Percentiles rank a stretch among this genome's conserved stretches.
These are phyloP conservation scores for Aureobasidium sp. DNA, from an alignment of 2,329 filamentous ascomycete species.

Conservation along the genomic window DNA sequence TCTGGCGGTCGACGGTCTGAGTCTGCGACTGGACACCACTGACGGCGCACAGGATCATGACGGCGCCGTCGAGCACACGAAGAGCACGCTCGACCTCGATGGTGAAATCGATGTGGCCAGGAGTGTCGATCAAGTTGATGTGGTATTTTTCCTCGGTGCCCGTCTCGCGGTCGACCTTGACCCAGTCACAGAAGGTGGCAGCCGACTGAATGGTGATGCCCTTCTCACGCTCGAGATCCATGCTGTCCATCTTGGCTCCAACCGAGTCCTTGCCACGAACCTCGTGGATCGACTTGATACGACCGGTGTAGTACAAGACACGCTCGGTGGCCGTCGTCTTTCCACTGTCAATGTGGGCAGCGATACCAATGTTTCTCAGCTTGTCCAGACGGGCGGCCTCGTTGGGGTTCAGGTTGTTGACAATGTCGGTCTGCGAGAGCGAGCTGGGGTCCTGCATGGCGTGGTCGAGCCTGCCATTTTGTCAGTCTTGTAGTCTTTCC, in stretches of 20 bases:
- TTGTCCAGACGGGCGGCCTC: conserved; percentile 71
- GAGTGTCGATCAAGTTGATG: conserved; percentile 97
- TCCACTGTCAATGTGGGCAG: conserved; percentile 95
- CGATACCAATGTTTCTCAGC: conserved; percentile 97
- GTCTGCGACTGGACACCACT: conserved; percentile 97
- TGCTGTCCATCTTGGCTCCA: conserved; percentile 99
- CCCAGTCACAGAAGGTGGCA: conserved; percentile 95
- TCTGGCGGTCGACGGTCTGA: conserved; percentile 95
- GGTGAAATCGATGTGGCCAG: conserved; percentile 97
- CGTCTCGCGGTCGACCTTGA: conserved; percentile 55
- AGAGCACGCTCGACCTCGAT: conserved; percentile 96
- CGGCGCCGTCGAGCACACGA: conserved; percentile 88
- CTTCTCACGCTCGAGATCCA: conserved; percentile 97
- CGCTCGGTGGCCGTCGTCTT: conserved; percentile 96
- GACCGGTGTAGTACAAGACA: conserved; percentile 95
- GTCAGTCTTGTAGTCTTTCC: not conserved
- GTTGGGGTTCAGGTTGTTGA: conserved; percentile 70
- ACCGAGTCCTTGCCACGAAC: conserved; percentile 91
- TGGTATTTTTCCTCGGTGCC: conserved; percentile 87
- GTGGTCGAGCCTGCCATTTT: conserved; percentile 43
- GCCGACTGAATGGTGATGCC: conserved; percentile 99
- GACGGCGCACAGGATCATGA: conserved; percentile 97
- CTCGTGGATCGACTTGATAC: conserved; percentile 95
- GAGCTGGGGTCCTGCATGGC: conserved; percentile 50
- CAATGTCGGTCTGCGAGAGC: conserved; percentile 58